A percentile compares a stretch with the other conserved stretches of the same genome.
phyloP scores from a whole-genome alignment of 2,329 filamentous ascomycete species.

The Dactylellina leptospora region DNA sequence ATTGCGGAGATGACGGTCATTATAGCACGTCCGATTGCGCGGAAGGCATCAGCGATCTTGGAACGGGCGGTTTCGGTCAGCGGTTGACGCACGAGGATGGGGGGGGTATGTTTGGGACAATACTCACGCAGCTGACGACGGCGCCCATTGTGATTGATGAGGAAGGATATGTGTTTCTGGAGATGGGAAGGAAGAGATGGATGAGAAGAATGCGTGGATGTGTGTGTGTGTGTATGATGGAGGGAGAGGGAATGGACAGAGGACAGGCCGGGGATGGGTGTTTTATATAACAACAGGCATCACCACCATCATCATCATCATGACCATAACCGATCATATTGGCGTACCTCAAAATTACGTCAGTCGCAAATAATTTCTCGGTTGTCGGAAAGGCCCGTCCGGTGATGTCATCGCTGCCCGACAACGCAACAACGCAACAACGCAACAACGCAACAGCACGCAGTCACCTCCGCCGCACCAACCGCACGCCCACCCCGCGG shows the following conservation, averaged over 20 bases:
- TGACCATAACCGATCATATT: too few relatives aligned
- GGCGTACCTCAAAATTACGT: too few relatives aligned
- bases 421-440: neutral
- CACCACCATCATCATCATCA: too few relatives aligned
- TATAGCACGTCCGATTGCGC: slow-evolving; percentile 43
- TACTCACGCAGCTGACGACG: slow-evolving; percentile 46
- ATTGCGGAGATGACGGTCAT: slow-evolving; percentile 50
- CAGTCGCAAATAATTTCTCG: too few relatives aligned
- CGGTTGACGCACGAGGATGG: neutral
- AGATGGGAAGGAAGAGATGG: too few relatives aligned
- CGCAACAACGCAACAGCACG: neutral
- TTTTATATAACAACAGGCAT: too few relatives aligned
- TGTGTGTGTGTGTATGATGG: too few relatives aligned
- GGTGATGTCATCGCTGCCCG: neutral
- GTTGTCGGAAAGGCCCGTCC: too few relatives aligned
- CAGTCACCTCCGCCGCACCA: slow-evolving; percentile 2
- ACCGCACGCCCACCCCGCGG: slow-evolving; percentile 7
- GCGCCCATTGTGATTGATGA: slow-evolving; percentile 35
- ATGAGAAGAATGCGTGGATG: too few relatives aligned
- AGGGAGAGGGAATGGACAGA: too few relatives aligned
- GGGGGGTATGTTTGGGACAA: too few relatives aligned
- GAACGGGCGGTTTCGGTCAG: neutral
- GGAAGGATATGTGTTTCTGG: neutral
- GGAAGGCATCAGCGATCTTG: slow-evolving; percentile 41
- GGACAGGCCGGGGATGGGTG: too few relatives aligned